Evolutionary conservation across 148 eudicot genomes (phyloP), one percentile per base, ranked within the genome.

Genomic region (Rhododendron ovatum): DNA sequence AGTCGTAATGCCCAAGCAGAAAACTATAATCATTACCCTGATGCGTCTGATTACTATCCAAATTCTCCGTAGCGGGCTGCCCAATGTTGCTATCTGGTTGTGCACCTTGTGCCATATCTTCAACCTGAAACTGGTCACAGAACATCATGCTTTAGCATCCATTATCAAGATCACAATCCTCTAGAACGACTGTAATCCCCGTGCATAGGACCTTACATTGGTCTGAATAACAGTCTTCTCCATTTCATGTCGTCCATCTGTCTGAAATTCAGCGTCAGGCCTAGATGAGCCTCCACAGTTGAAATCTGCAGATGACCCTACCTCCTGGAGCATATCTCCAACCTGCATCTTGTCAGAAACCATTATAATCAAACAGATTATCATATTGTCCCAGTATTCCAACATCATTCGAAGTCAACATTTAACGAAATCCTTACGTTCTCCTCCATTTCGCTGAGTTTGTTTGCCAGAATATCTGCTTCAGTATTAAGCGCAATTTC

Each of bases 71-170:
- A 84, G 74, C 47, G 59, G 74, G 71, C 77, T 85, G 83, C 20
- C 43, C 63, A 28, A 30, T 45, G 39, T 80, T 69, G 74, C 28
- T 45, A 74, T 84, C 78, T 76, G 67, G 39, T 74, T 45, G 87
- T 80, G 63, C 78, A 71, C 78, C 83, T 39, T 14, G 80, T 15
- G 47, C 83, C 85, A 48, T 76, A 71, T 33, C 79, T 41, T 81
- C 74, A 20, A 89, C 85, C 90, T 89, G 85, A 86, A 84, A 33
- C 35, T 47, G 15, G 24, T 50, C 45, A 26, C 9, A 85, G 22
- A 50, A 86, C 20, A 47, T 73, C 53, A 33, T 45, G 78, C 26
- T 17, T 78, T 73, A 59, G 28, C 39, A 79, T 78, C 20, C 39
- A 24, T 35, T 63, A 85, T 7, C 26, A 76, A 37, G n/a, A 28